Conservation (phyloP, 768 basidiomycete species). For the Phaffia australis region DNA sequence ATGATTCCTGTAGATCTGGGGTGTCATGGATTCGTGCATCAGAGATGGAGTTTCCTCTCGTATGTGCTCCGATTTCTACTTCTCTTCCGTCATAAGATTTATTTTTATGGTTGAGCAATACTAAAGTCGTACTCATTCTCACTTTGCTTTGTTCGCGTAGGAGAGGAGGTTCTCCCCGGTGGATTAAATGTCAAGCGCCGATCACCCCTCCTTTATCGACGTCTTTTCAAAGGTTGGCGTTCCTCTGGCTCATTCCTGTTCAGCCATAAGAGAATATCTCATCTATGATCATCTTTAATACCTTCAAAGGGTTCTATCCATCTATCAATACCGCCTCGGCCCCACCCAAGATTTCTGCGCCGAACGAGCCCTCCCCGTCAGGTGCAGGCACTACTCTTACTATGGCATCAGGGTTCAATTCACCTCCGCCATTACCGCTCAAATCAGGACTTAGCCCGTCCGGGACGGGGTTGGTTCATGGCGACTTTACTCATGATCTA, state of each 20-base stretch:
- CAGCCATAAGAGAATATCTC: not conserved
- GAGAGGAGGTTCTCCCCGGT: slow-evolving; percentile 75
- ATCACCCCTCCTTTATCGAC: slow-evolving; percentile 77
- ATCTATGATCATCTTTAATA: not conserved
- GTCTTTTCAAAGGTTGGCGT: slow-evolving; percentile 64
- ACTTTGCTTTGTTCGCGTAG: slow-evolving; percentile 15
- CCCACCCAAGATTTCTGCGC: not conserved
- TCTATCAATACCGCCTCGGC: slow-evolving; percentile 1
- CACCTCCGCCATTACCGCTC: not conserved
- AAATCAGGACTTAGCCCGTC: slow-evolving; percentile 12
- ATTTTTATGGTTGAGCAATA: not conserved
- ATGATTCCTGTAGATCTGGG: slow-evolving; percentile 63
- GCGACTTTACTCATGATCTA: slow-evolving; percentile 67
- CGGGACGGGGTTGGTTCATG: slow-evolving; percentile 47
- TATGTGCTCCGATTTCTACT: not conserved
- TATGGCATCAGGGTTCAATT: slow-evolving; percentile 11
- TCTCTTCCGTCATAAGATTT: too few species aligned
- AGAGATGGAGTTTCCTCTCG: slow-evolving; percentile 63
- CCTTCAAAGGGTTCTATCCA: slow-evolving; percentile 27
- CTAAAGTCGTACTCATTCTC: not conserved
- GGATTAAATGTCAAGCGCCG: slow-evolving; percentile 64
- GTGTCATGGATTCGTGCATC: slow-evolving; percentile 88
- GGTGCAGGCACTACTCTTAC: not conserved
- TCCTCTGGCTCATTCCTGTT: not conserved
- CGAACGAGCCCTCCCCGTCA: slow-evolving; percentile 5